These are phyloP conservation scores for Alternaria atra DNA, from an alignment of 2,329 filamentous ascomycete species.

Conservation along the genomic window DNA sequence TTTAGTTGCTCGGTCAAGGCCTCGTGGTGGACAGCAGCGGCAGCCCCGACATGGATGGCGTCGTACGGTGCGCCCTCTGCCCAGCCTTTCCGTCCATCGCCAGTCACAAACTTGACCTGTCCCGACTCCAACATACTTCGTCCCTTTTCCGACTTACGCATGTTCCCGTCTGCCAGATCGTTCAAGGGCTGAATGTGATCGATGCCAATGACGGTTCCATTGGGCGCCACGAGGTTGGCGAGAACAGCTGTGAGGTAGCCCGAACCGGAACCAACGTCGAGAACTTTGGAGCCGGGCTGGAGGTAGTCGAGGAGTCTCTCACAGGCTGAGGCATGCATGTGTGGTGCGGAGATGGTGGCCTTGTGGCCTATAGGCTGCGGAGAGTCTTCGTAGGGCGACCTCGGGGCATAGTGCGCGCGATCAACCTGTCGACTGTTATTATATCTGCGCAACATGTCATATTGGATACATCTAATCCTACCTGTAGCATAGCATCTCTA, in stretches of 20 bases:
- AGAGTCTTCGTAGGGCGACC: conserved; percentile 74
- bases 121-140: conserved; percentile 69
- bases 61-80: conserved; percentile 71
- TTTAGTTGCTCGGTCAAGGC: conserved; percentile 80
- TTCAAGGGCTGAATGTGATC: conserved; percentile 61
- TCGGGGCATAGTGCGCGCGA: conserved; percentile 81
- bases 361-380: conserved; percentile 73
- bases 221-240: conserved; percentile 73
- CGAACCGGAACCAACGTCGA: conserved; percentile 60
- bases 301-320: conserved; percentile 69
- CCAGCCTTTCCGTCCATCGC: conserved; percentile 67
- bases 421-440: conserved; percentile 70
- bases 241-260: conserved; percentile 88
- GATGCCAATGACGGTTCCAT: conserved; percentile 57
- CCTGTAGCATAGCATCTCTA: conserved; percentile 80
- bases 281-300: conserved; percentile 58
- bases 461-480: conserved; percentile 46
- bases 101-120: conserved; percentile 74
- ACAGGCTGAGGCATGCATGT: conserved; percentile 75
- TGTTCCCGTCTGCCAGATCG: conserved; percentile 53
- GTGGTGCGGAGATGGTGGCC: conserved; percentile 76
- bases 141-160: conserved; percentile 55
- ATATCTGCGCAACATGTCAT: neutral
- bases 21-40: conserved; percentile 76
- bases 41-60: conserved; percentile 94